Base-by-base conservation (phyloP, 768 basidiomycete species). In the Tylopilus rubrobrunneus region DNA sequence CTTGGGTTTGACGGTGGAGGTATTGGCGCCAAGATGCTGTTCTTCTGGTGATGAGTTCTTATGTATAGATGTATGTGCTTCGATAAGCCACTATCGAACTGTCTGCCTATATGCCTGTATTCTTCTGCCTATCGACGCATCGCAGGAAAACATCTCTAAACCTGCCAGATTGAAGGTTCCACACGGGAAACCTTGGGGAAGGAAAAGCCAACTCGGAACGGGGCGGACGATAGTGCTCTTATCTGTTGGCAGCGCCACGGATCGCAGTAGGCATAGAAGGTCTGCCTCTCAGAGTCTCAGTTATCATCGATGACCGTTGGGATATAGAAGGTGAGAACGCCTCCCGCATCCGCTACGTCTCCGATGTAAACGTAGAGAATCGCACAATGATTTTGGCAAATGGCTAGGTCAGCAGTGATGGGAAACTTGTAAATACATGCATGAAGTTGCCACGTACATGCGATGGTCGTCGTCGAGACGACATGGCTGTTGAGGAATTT, bases 361-460 rank as follows among this genome's bases (percentile, higher is more conserved):
- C 92, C 92, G 42, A 93, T 86, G 64, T 93, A 94, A 50, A 93
- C 90, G 58, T 93, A 94, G 48, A 93, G 78, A 59, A 94, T 93
- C 54, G 89, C 77, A 64, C 90, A 93, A 57, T 92, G 87, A 53
- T 83, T 78, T 59, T 85, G 83, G 64, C 92, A 94, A 47, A 94
- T 78, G 63, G 87, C 91, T 94, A 62, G 25, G n/a, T 55, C 31
- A 42, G 39, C 11, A 39, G 14, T 0, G 10, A 14, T 60, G 17
- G 19, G 23, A 51, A 41, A 28, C 9, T 51, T 19, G 12, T 14
- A 34, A 49, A n/a, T 28, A 23, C 5, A 2, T 7, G 4, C 4
- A n/a, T 9, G 9, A 7, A 29, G 41, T 43, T 17, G n/a, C 25
- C 17, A 74, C 88, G 43, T 60, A 91, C 92, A 89, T 31, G 89